Conservation (phyloP, 2,329 filamentous ascomycete species). For the Trichoderma sp. region DNA sequence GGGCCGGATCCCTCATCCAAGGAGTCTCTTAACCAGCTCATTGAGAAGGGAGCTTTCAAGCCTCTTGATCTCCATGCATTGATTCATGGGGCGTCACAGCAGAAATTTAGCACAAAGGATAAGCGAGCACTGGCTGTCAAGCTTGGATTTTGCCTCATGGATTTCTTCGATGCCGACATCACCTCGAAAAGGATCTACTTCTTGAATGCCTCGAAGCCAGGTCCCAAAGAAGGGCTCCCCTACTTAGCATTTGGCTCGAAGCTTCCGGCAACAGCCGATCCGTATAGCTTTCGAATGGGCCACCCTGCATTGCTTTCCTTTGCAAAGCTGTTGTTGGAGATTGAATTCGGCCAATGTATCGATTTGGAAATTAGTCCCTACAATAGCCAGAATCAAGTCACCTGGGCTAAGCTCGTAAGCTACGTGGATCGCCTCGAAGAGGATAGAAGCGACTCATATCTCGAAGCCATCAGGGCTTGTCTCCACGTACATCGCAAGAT, state of each 20-base stretch:
- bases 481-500: constrained; percentile 12
- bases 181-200: constrained; percentile 15
- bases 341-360: background rate
- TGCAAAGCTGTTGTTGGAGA: background rate
- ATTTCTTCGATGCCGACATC: constrained; percentile 20
- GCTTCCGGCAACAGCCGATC: background rate
- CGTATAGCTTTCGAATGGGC: background rate
- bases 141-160: constrained; percentile 20
- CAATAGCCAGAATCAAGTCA: background rate
- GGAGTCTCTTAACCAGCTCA: constrained; percentile 18
- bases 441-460: constrained; percentile 17
- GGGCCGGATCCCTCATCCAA: background rate
- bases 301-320: constrained; percentile 1
- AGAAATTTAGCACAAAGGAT: constrained; percentile 1
- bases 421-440: background rate
- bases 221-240: background rate
- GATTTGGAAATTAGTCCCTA: background rate
- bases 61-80: background rate
- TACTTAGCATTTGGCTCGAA: constrained; percentile 6
- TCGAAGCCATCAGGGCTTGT: constrained; percentile 9
- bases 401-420: background rate
- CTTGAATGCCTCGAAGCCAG: background rate
- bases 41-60: constrained; percentile 11
- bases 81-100: background rate
- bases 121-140: constrained; percentile 19